phyloP scores from a whole-genome alignment of 202 grass and related monocot genomes.

The Dendrocalamus latiflorus region DNA sequence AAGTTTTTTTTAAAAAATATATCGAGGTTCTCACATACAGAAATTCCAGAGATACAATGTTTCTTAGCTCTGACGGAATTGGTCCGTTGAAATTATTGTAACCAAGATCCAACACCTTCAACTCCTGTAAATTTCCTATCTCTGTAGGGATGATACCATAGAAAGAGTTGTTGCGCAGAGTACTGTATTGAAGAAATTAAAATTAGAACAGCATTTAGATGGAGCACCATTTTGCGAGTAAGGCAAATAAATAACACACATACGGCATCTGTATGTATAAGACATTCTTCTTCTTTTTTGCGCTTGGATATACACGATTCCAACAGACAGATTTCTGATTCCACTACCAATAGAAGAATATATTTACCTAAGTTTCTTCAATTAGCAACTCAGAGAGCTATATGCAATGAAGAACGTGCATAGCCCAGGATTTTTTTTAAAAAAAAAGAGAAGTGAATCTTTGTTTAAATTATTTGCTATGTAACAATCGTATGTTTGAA shows the following conservation, averaged over 20 bases:
- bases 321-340: background rate
- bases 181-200: constrained; percentile 19
- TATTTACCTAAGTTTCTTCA: background rate
- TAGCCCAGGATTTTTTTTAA: too few relatives aligned
- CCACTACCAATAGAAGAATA: background rate
- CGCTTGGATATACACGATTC: too few relatives aligned
- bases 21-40: constrained; percentile 33
- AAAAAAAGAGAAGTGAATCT: too few relatives aligned
- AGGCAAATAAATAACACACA: background rate
- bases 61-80: constrained; percentile 35
- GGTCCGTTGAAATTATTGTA: constrained; percentile 55
- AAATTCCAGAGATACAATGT: constrained; percentile 30
- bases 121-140: constrained; percentile 29
- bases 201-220: background rate
- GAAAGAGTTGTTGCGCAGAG: constrained; percentile 52
- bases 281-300: too few relatives aligned
- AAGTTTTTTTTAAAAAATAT: background rate
- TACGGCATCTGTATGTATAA: too few relatives aligned
- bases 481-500: too few relatives aligned
- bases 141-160: constrained; percentile 47
- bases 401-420: background rate
- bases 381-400: background rate
- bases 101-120: constrained; percentile 52
- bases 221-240: background rate
- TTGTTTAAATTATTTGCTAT: too few relatives aligned